Percentiles rank a stretch among this genome's conserved stretches.
Conservation (phyloP, 208 protist genomes). For the Herpetomonas tarakana region DNA sequence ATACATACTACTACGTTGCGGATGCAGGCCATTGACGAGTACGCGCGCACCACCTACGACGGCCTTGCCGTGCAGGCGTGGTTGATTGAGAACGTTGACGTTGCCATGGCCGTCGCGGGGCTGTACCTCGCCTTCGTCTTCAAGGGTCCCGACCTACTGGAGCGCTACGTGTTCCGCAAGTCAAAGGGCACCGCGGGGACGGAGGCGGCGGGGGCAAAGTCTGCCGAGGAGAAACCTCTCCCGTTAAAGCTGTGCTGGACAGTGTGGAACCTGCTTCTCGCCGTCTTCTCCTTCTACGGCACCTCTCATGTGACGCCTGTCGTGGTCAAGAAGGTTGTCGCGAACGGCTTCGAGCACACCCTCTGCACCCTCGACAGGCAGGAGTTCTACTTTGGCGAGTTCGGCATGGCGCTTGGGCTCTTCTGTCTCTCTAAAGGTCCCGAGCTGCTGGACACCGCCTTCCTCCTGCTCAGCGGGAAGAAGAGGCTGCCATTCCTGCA, state of each 20-base stretch:
- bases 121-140: conserved; percentile 51
- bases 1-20: too few species aligned
- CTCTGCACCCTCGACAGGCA: conserved; percentile 61
- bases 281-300: conserved; percentile 79
- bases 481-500: conserved; percentile 78
- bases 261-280: conserved; percentile 91
- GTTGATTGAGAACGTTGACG: conserved; percentile 55
- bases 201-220: conserved; percentile 7
- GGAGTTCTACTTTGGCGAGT: conserved; percentile 49
- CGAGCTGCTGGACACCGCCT: conserved; percentile 83
- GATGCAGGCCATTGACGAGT: conserved; percentile 49
- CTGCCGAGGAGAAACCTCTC: conserved; percentile 7
- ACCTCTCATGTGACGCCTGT: conserved; percentile 52
- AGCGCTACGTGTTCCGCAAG: conserved; percentile 12
- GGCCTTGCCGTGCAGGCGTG: conserved; percentile 54
- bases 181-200: conserved; percentile 21
- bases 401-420: conserved; percentile 68
- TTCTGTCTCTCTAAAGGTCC: conserved; percentile 85
- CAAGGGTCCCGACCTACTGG: conserved; percentile 24
- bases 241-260: conserved; percentile 49
- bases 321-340: conserved; percentile 30
- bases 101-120: conserved; percentile 46
- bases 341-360: conserved; percentile 49
- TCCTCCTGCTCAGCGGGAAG: conserved; percentile 69
- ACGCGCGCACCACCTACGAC: conserved; percentile 48